Conservation (phyloP, 441 rosid species). For the Manihot esculenta region DNA sequence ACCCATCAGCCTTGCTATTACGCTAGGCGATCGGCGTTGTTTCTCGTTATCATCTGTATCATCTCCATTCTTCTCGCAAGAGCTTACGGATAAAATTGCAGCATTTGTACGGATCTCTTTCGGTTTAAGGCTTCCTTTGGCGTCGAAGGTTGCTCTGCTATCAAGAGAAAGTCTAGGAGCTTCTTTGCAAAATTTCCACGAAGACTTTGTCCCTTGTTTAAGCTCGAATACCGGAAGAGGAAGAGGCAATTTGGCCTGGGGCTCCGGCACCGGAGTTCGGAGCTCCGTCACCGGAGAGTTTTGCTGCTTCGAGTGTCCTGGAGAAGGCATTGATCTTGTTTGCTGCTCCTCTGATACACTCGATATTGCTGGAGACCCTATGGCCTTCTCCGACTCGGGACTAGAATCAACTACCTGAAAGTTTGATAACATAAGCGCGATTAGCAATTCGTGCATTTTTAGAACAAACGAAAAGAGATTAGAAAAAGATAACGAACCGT, state of each 20-base stretch:
- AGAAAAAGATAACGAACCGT: constrained; percentile 31
- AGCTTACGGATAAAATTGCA: constrained; percentile 30
- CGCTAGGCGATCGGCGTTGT: constrained; percentile 75
- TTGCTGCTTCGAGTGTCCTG: constrained; percentile 38
- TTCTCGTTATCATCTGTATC: constrained; percentile 38
- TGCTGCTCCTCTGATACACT: constrained; percentile 38
- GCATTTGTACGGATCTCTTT: constrained; percentile 65
- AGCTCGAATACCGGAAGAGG: constrained; percentile 54
- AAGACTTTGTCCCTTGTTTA: constrained; percentile 52
- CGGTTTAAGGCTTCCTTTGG: constrained; percentile 78
- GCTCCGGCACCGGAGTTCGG: constrained; percentile 42
- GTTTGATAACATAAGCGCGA: not conserved
- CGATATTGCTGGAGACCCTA: constrained; percentile 36
- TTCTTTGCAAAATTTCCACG: constrained; percentile 86
- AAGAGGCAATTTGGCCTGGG: constrained; percentile 37
- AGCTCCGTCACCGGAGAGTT: constrained; percentile 30
- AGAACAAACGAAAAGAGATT: not conserved
- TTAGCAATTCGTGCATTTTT: not conserved
- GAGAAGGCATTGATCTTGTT: constrained; percentile 44
- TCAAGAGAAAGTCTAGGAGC: constrained; percentile 93
- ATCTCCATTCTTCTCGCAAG: constrained; percentile 32
- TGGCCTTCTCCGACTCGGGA: constrained; percentile 31
- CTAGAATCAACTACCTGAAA: constrained; percentile 45
- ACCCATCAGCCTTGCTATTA: constrained; percentile 89
- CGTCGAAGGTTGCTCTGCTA: constrained; percentile 82